Evolutionary conservation across 176 grass and related monocot species (phyloP), one percentile per base, ranked within the genome.

Genomic region (Aegilops umbellulata): DNA sequence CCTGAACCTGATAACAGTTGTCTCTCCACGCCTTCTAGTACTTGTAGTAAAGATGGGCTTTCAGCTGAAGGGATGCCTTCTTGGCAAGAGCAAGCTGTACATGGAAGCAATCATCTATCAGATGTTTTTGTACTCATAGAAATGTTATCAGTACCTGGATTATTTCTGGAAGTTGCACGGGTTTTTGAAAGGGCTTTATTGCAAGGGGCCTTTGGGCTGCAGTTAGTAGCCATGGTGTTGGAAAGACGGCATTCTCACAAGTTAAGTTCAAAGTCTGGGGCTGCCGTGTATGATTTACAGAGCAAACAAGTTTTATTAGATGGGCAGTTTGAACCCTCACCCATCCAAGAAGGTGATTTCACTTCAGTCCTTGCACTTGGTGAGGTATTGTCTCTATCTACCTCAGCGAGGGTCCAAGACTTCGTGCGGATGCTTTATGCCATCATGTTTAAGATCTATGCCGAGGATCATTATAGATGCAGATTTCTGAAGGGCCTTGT

Each of bases 401-500:
- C 75, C 6, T 88, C 95, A 72, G 31, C 81, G 7, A 91, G 84
- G 88, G 88, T 96, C 55, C 86, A 92, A 51, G 90, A 95, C 47
- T 95, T 98, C 58, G 86, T 98, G 69, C 80, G 88, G 70, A 94
- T 94, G 86, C 93, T 98, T 69, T 98, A 98, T 84, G 90, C 92
- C 70, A 91, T 86, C 51, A 89, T 98, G 87, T 98, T 98, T 89
- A 92, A 92, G 80, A 90, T 98, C 32, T 98, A 92, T 64, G 49
- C 81, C 10, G 92, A 98, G 49, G 91, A 95, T 76, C 87, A 94
- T 69, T 92, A 98, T 84, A 80, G 88, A 72, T 95, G 89, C 89
- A 98, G 94, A 88, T 91, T 98, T 83, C 80, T 98, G 76, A 95
- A 98, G 86, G 92, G 88, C 24, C 97, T 98, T 68, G 84, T 98